Percentiles rank a stretch among this genome's conserved stretches.
Conservation (phyloP, 352 stramenopile species). For the Phytophthora sp. region DNA sequence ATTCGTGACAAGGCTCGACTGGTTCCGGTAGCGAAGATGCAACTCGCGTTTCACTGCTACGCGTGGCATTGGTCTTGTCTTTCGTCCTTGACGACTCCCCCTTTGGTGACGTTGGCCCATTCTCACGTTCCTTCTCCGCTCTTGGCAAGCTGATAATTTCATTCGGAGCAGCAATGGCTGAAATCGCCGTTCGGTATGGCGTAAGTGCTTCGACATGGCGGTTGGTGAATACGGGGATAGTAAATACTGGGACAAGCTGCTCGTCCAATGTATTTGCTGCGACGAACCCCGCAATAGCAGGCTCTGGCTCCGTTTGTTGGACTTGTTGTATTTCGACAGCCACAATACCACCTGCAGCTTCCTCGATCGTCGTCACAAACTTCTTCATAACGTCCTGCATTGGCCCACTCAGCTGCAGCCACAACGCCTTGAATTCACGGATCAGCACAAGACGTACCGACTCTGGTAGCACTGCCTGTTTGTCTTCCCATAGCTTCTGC, state of each 20-base stretch:
- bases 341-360: conserved; percentile 23
- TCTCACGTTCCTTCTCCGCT: conserved; percentile 1
- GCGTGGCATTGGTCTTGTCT: too few species aligned
- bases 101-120: background rate
- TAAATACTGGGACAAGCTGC: conserved; percentile 32
- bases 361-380: conserved; percentile 37
- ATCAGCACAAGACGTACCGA: conserved; percentile 47
- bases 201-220: conserved; percentile 18
- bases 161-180: conserved; percentile 31
- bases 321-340: conserved; percentile 18
- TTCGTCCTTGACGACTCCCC: background rate
- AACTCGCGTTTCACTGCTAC: conserved; percentile 5
- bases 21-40: conserved; percentile 5
- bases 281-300: conserved; percentile 3
- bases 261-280: conserved; percentile 23
- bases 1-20: conserved; percentile 27
- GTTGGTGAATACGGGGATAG: conserved; percentile 21
- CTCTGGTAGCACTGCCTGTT: conserved; percentile 38
- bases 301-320: background rate
- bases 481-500: conserved; percentile 57
- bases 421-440: conserved; percentile 55
- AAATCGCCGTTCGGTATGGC: conserved; percentile 43
- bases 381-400: conserved; percentile 62
- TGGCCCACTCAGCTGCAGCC: conserved; percentile 47
- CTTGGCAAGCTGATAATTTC: background rate